These are phyloP conservation scores for Wickerhamiella hasegawae DNA, from an alignment of 805 yeast species.

Conservation along the genomic window DNA sequence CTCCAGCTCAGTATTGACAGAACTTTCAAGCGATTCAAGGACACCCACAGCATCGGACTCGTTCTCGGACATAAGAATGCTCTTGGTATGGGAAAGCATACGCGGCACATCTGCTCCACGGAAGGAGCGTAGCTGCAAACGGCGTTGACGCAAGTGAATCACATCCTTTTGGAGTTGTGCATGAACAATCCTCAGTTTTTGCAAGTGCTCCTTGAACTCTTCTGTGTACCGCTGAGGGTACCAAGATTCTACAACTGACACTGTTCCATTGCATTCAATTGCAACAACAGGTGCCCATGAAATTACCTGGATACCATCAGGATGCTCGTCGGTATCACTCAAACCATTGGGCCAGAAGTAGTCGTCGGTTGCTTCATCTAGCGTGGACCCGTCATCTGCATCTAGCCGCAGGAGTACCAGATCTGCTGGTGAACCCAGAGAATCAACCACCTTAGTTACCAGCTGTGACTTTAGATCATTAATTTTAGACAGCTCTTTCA, in stretches of 20 bases:
- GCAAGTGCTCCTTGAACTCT: not conserved
- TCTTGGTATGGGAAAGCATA: constrained; percentile 1
- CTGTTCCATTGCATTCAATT: not conserved
- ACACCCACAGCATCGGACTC: not conserved
- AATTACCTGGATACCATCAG: not conserved
- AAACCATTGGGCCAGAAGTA: not conserved
- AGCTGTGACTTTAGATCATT: not conserved
- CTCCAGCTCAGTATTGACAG: not conserved
- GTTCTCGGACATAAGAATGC: not conserved
- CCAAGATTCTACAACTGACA: constrained; percentile 1
- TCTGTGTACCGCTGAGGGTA: constrained; percentile 3
- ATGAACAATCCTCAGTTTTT: not conserved
- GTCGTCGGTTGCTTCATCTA: not conserved
- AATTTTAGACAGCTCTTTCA: not conserved
- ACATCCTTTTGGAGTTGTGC: not conserved
- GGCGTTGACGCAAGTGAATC: not conserved
- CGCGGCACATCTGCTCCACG: constrained; percentile 2
- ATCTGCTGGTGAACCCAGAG: not conserved
- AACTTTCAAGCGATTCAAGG: not conserved
- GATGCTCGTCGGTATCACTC: not conserved
- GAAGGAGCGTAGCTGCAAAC: constrained; percentile 1
- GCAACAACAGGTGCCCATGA: not conserved
- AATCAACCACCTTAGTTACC: not conserved
- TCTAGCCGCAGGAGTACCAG: not conserved
- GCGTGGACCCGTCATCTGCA: not conserved